Evolutionary conservation across 495 filamentous ascomycete species (phyloP).

Genomic region (Beverwykella pulmonaria): DNA sequence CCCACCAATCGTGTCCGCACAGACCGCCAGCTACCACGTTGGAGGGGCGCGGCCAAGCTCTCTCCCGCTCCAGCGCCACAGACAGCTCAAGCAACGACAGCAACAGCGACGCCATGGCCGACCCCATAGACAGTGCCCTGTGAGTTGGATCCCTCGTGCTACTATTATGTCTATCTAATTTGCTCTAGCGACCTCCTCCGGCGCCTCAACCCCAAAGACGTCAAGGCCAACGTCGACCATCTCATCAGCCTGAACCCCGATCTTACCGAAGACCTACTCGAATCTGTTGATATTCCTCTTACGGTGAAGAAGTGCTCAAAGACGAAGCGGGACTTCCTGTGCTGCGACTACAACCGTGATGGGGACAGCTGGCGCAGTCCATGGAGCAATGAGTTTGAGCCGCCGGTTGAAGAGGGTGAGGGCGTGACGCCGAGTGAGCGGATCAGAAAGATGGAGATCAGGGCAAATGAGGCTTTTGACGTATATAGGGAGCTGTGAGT

Average conservation of each 20-base stretch:
- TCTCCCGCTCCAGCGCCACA: neutral
- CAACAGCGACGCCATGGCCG: slow-evolving; percentile 26
- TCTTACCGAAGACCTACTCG: slow-evolving; percentile 95
- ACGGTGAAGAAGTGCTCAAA: slow-evolving; percentile 81
- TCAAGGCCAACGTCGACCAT: slow-evolving; percentile 76
- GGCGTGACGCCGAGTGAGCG: slow-evolving; percentile 47
- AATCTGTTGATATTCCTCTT: slow-evolving; percentile 94
- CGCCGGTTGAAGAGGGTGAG: slow-evolving; percentile 59
- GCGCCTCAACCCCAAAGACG: slow-evolving; percentile 91
- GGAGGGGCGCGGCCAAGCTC: slow-evolving; percentile 30
- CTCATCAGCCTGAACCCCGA: slow-evolving; percentile 85
- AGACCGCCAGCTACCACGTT: slow-evolving; percentile 10
- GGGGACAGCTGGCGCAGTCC: slow-evolving; percentile 95
- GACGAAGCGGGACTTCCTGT: slow-evolving; percentile 91
- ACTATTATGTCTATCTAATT: neutral
- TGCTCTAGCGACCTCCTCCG: slow-evolving; percentile 89
- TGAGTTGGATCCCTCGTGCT: neutral
- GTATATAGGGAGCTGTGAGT: slow-evolving; percentile 85
- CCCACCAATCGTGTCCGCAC: neutral
- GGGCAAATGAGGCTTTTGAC: slow-evolving; percentile 94
- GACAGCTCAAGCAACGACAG: neutral
- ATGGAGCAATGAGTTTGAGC: slow-evolving; percentile 98
- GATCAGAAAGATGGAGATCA: slow-evolving; percentile 89
- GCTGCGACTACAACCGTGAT: slow-evolving; percentile 99
- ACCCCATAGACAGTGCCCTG: slow-evolving; percentile 36